Conservation (phyloP, 177 flowering plant species). For the Vitis hybrid region DNA sequence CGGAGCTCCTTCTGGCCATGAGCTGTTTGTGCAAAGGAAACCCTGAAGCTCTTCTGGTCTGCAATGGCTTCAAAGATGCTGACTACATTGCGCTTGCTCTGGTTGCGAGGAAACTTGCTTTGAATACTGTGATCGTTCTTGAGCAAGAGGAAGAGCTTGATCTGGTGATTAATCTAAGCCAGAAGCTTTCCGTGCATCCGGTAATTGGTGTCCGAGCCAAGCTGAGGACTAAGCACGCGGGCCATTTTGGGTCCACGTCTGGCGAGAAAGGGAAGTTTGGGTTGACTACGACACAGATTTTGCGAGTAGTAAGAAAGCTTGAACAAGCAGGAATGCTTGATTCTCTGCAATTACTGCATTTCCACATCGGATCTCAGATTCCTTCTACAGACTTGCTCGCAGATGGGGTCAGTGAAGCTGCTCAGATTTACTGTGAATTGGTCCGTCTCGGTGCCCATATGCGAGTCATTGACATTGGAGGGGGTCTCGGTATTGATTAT, state of each 20-base stretch:
- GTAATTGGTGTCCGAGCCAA: conserved; percentile 89
- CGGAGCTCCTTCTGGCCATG: conserved; percentile 96
- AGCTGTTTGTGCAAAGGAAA: conserved; percentile 81
- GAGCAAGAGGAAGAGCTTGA: conserved; percentile 97
- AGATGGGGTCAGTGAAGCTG: conserved; percentile 86
- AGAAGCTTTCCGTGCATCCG: conserved; percentile 59
- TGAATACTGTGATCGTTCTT: conserved; percentile 84
- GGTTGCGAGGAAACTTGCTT: conserved; percentile 56
- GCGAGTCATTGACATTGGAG: conserved; percentile 87
- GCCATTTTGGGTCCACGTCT: conserved; percentile 94
- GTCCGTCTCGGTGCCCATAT: conserved; percentile 87
- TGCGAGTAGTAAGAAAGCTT: conserved; percentile 73
- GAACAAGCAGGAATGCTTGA: conserved; percentile 68
- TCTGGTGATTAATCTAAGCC: conserved; percentile 67
- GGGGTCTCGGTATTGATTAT: conserved; percentile 94
- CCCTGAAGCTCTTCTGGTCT: conserved; percentile 71
- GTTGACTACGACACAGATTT: conserved; percentile 68
- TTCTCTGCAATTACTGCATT: conserved; percentile 84
- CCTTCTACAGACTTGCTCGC: conserved; percentile 70
- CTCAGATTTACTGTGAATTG: conserved; percentile 87
- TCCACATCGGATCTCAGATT: conserved; percentile 96
- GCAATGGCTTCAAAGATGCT: conserved; percentile 91
- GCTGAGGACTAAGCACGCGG: conserved; percentile 89
- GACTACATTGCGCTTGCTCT: conserved; percentile 90
- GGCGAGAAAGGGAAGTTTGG: conserved; percentile 99